Percentiles rank a stretch among this genome's conserved stretches.
Evolutionary conservation across 345 rosid genomes (phyloP).

Genomic region (Populus nigra): DNA sequence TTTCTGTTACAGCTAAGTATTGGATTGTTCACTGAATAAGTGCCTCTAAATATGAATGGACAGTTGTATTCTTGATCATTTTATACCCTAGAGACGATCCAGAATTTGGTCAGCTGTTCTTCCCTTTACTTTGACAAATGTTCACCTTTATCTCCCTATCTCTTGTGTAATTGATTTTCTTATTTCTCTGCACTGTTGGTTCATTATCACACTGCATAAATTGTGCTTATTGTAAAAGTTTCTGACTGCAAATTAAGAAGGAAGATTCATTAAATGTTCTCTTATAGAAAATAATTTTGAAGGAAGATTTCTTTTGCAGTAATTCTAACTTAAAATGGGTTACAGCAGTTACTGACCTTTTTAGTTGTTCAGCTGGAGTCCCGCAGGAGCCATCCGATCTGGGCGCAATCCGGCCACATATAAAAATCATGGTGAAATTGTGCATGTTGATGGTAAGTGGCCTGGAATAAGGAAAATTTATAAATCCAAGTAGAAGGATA

Average conservation of each 20-base stretch:
- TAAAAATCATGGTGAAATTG: constrained; percentile 47
- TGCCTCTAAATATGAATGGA: neutral
- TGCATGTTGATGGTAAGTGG: constrained; percentile 63
- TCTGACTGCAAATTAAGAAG: neutral
- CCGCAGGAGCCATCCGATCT: constrained; percentile 83
- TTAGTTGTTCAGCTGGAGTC: constrained; percentile 75
- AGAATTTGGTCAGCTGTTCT: neutral
- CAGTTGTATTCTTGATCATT: neutral
- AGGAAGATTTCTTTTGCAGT: neutral
- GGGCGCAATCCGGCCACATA: constrained; percentile 84
- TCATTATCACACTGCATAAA: neutral
- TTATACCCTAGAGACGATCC: neutral
- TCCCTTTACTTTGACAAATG: neutral
- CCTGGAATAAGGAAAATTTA: neutral
- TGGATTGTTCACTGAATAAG: neutral
- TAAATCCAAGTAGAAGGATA: neutral
- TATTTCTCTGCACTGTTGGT: neutral
- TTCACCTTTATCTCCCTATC: neutral
- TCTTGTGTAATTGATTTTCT: neutral
- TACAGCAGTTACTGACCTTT: constrained; percentile 10
- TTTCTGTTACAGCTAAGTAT: neutral
- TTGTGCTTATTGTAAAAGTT: neutral
- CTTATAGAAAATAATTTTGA: neutral
- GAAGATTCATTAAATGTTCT: neutral
- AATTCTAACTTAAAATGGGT: neutral